phyloP scores from a whole-genome alignment of 371 early-diverging fungal genomes.

The Mortierella sp. region DNA sequence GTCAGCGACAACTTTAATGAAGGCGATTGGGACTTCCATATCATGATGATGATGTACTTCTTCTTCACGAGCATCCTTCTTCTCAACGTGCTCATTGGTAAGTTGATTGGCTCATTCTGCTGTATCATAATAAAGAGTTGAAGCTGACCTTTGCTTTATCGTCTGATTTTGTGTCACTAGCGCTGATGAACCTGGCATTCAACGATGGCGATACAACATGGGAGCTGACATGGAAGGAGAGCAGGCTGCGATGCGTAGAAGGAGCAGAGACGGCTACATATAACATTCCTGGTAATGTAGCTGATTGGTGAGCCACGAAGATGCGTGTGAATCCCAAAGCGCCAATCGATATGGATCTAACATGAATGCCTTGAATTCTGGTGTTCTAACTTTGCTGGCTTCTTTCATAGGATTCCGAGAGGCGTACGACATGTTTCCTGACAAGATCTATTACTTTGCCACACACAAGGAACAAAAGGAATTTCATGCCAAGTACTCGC shows the following conservation, averaged over 20 bases:
- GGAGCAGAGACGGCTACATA: conserved; percentile 2
- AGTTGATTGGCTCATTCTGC: not conserved
- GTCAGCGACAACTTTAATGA: not conserved
- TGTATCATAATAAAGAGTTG: not conserved
- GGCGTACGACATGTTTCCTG: conserved; percentile 1
- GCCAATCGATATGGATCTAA: too few relatives aligned
- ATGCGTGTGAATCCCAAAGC: too few relatives aligned
- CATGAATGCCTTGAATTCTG: not conserved
- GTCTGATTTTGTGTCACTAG: not conserved
- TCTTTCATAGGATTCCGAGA: conserved; percentile 1
- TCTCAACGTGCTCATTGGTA: conserved; percentile 27
- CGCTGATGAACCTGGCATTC: conserved; percentile 8
- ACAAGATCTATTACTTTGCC: conserved; percentile 6
- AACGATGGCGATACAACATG: conserved; percentile 1
- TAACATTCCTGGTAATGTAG: conserved; percentile 5
- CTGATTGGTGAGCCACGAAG: too few relatives aligned
- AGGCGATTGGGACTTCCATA: conserved; percentile 4
- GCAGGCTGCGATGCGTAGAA: not conserved
- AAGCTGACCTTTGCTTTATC: not conserved
- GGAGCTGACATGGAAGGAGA: conserved; percentile 3
- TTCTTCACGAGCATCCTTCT: conserved; percentile 23
- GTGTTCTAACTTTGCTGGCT: not conserved
- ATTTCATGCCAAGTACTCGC: not conserved
- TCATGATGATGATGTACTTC: conserved; percentile 24
- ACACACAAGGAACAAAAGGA: not conserved